A percentile compares a stretch with the other conserved stretches of the same genome.
Conservation (phyloP, 2,329 filamentous ascomycete genomes). For the Pseudovirgaria hyperparasitica region DNA sequence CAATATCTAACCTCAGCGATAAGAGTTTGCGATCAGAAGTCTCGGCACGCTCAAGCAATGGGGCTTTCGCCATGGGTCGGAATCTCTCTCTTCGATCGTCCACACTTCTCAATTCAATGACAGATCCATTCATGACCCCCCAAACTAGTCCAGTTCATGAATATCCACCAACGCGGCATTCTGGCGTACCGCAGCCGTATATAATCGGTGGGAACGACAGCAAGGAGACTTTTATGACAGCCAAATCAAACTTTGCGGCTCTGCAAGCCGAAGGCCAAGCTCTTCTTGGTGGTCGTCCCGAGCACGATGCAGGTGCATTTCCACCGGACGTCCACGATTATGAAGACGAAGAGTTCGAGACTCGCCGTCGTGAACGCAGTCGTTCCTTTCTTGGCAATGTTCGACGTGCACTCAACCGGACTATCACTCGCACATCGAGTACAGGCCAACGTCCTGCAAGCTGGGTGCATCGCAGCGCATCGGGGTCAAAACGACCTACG, state of each 20-base stretch:
- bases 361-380: slow-evolving; percentile 15
- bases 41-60: slow-evolving; percentile 29
- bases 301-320: slow-evolving; percentile 18
- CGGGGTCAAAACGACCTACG: background rate
- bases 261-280: slow-evolving; percentile 40
- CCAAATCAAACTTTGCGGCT: slow-evolving; percentile 34
- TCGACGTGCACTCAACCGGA: slow-evolving; percentile 20
- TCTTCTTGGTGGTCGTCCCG: slow-evolving; percentile 33
- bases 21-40: slow-evolving; percentile 31
- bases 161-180: slow-evolving; percentile 21
- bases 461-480: too few species aligned
- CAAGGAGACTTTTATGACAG: slow-evolving; percentile 38
- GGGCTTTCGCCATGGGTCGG: slow-evolving; percentile 26
- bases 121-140: slow-evolving; percentile 20
- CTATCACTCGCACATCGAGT: slow-evolving; percentile 11
- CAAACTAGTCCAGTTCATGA: slow-evolving; percentile 22
- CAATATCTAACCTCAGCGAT: slow-evolving; percentile 43
- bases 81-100: slow-evolving; percentile 33
- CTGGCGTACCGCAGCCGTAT: slow-evolving; percentile 11
- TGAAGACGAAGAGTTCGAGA: slow-evolving; percentile 10
- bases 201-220: too few species aligned
- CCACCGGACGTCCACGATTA: slow-evolving; percentile 12
- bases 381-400: slow-evolving; percentile 26
- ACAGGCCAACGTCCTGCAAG: slow-evolving; percentile 12
- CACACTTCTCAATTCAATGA: slow-evolving; percentile 21